Conservation (phyloP, 2,329 filamentous ascomycete genomes). For the Xylaria sp. region DNA sequence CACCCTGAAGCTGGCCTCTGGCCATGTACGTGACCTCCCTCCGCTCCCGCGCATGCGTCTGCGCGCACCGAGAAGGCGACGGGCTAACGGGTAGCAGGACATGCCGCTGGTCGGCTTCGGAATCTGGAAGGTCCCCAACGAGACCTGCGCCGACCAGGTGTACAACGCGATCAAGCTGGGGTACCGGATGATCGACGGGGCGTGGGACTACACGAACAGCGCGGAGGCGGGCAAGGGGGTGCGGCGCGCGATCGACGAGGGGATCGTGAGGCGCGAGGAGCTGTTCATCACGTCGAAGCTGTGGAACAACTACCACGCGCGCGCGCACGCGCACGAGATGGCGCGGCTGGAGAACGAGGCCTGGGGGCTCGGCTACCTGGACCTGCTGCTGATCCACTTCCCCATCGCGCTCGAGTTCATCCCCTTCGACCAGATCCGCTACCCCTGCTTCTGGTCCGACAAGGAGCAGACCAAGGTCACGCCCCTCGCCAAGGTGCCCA, state of each 20-base stretch:
- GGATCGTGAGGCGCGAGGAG: slow-evolving; percentile 64
- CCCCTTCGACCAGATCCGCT: slow-evolving; percentile 43
- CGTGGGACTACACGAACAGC: slow-evolving; percentile 66
- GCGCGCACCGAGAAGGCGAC: not conserved
- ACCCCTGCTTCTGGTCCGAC: slow-evolving; percentile 44
- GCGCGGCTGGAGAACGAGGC: slow-evolving; percentile 63
- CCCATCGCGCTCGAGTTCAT: slow-evolving; percentile 50
- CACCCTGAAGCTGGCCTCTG: slow-evolving; percentile 40
- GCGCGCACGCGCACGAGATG: slow-evolving; percentile 63
- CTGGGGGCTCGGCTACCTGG: slow-evolving; percentile 67
- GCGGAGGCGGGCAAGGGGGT: slow-evolving; percentile 67
- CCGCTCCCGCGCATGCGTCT: no score
- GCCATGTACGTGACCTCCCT: slow-evolving; percentile 35
- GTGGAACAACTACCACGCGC: slow-evolving; percentile 66
- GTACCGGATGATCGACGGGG: slow-evolving; percentile 56
- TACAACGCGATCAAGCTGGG: slow-evolving; percentile 63
- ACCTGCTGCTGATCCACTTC: slow-evolving; percentile 72
- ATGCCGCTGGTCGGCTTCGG: slow-evolving; percentile 47
- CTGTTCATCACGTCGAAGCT: slow-evolving; percentile 70
- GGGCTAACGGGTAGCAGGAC: slow-evolving; percentile 32
- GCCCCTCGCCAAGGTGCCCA: slow-evolving; percentile 63
- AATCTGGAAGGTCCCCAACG: slow-evolving; percentile 45
- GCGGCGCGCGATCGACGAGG: slow-evolving; percentile 56
- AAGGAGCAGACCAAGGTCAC: slow-evolving; percentile 51
- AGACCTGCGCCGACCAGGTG: slow-evolving; percentile 48